Evolutionary conservation across 179 eudicot species (phyloP).

Genomic region (Drosera spatulata): DNA sequence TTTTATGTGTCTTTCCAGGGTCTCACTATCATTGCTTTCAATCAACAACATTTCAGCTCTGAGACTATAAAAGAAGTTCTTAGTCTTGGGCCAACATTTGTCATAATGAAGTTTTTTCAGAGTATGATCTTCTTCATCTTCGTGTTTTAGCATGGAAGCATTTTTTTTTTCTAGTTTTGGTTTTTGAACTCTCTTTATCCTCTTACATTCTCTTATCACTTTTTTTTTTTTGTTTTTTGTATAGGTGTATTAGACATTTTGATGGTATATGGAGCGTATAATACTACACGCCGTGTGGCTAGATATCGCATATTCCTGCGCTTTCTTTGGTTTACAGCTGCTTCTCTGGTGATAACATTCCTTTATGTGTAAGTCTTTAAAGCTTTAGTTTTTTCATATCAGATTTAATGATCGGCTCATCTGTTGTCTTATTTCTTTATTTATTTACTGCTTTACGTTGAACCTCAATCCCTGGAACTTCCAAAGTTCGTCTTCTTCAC

Average conservation of each 20-base stretch:
- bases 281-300: slow-evolving; percentile 69
- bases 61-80: slow-evolving; percentile 58
- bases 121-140: slow-evolving; percentile 38
- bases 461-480: not conserved
- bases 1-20: slow-evolving; percentile 39
- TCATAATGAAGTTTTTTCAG: slow-evolving; percentile 79
- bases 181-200: not conserved
- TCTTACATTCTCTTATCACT: slow-evolving; percentile 1
- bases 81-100: slow-evolving; percentile 97
- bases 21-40: slow-evolving; percentile 72
- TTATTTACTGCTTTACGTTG: not conserved
- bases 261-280: slow-evolving; percentile 97
- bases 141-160: not conserved
- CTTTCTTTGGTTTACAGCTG: slow-evolving; percentile 58
- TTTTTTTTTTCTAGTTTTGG: not conserved
- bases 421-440: not conserved
- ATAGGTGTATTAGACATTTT: slow-evolving; percentile 81
- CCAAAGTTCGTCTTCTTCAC: not conserved
- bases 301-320: slow-evolving; percentile 79
- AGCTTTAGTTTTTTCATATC: slow-evolving; percentile 1
- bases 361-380: slow-evolving; percentile 70
- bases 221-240: slow-evolving; percentile 7
- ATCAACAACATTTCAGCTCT: slow-evolving; percentile 30
- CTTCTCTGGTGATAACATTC: slow-evolving; percentile 68
- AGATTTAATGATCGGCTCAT: no score